Evolutionary conservation across 148 eudicot genomes (phyloP), one percentile per base, ranked within the genome.

Genomic region (Vaccinium vitisidaea): DNA sequence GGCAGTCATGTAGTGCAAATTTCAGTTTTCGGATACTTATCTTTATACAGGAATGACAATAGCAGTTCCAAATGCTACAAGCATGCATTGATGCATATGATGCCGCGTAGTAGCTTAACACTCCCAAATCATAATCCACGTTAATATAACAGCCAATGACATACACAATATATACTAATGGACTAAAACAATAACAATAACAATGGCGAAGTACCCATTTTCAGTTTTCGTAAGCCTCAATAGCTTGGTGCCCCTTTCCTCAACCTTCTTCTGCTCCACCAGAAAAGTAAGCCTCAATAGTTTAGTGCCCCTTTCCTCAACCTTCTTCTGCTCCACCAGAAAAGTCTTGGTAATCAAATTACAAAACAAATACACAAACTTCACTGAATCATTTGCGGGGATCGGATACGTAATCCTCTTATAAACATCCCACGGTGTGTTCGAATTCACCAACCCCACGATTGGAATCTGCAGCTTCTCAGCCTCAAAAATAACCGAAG

Each of bases 361-460:
- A 85, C 98, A 97, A 67, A 97, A 90, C 91, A 91, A 84, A 84
- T 97, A 97, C 87, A 97, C 98, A 92, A 97, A 97, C 91, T 95
- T 92, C 76, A 92, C 96, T 10, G 95, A 92, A 85, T 93, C 95
- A 82, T 94, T 95, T 6, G 94, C 93, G 0, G 97, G 96, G 16
- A 96, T 85, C 6, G 98, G 99, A 43, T 96, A 96, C 0, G 96
- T 92, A 83, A 96, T 93, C 89, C 85, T 91, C 81, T 86, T 75
- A 76, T 86, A 96, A 23, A 89, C 83, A 21, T 93, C 95, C 90
- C 80, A 85, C 3, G 93, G 91, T 88, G 92, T 88, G 52, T 86
- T 90, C 27, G 96, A 90, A 84, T 94, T 95, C 1, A 95, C 99
- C 79, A 97, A 75, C 30, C 98, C 98, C 61, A 95, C 91, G 65